A percentile compares a stretch with the other conserved stretches of the same genome.
Evolutionary conservation across 495 filamentous ascomycete genomes (phyloP).

Genomic region (Aspergillus ostianus): DNA sequence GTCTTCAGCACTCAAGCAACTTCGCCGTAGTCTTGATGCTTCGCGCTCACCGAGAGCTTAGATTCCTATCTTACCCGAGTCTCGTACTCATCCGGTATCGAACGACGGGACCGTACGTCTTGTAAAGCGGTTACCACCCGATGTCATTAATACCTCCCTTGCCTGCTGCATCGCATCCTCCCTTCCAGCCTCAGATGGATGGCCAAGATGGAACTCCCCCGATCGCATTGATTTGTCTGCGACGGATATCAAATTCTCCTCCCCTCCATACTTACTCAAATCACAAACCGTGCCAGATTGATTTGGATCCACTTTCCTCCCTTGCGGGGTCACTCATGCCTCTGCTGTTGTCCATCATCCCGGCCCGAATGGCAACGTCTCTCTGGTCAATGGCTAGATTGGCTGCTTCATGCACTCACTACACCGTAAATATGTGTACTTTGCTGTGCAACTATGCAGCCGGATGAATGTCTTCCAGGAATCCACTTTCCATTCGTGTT

Average conservation of each 20-base stretch:
- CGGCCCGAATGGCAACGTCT: not conserved
- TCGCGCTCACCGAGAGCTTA: slow-evolving; percentile 6
- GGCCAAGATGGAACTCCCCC: too few relatives aligned
- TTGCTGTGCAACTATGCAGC: too few relatives aligned
- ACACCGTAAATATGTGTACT: too few relatives aligned
- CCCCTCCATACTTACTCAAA: not conserved
- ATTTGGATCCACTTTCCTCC: slow-evolving; percentile 8
- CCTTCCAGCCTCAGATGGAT: not conserved
- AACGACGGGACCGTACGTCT: slow-evolving; percentile 5
- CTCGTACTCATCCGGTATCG: slow-evolving; percentile 18
- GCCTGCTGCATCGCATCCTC: not conserved
- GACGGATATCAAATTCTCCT: not conserved
- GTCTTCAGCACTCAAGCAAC: not conserved
- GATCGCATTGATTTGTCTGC: too few relatives aligned
- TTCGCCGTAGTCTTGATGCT: not conserved
- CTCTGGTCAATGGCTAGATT: not conserved
- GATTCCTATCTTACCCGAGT: slow-evolving; percentile 28
- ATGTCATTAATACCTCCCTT: slow-evolving; percentile 1
- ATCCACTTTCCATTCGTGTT: not conserved
- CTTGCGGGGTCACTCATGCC: not conserved
- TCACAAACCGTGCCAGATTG: slow-evolving; percentile 1
- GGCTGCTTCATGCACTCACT: not conserved
- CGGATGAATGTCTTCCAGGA: not conserved
- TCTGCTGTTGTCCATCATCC: not conserved
- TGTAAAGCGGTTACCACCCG: slow-evolving; percentile 22